Evolutionary conservation across 2,329 filamentous ascomycete genomes (phyloP), one percentile per base, ranked within the genome.

Genomic region (Alternaria consortialis): DNA sequence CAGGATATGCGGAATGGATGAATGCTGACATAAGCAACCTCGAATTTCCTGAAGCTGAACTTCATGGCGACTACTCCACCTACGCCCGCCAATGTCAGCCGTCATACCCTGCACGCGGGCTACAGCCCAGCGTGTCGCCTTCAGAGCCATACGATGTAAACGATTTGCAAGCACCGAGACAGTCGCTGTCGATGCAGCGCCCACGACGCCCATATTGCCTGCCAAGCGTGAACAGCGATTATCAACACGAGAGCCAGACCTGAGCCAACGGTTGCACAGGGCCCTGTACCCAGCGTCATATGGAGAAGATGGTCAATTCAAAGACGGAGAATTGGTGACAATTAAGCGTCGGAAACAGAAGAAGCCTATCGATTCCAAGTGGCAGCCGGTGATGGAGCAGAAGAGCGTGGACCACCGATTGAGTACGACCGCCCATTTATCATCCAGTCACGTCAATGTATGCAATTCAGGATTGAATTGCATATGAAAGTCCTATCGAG

Each of bases 31-130:
- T 74, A 68, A 72, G 57, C 68, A 29, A 56, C 43, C 23, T 62
- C 57, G 69, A 73, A 68, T 70, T 74, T 73, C 63, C 60, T 55
- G 58, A 66, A 43, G 56, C 56, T 46, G 62, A 54, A 58, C 39
- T 40, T 9, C 42, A 39, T 27, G 48, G 58, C 59, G n/a, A 52
- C 55, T 37, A 50, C 62, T 53, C 25, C 56, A 53, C 61, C 69
- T 52, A 54, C 61, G 58, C 54, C 62, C 56, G 50, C 57, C 67
- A 71, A 93, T 92, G 84, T 84, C 86, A 68, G 83, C 86, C 67
- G 80, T 85, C 62, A 74, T 85, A 74, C 80, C 86, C 57, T 80
- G 84, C 47, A 76, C 84, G 80, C 88, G 90, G 86, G 90, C 91
- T 64, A 62, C 66, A 31, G 70, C 64, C 53, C 63, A 71, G 52